Percentiles rank a stretch among this genome's conserved stretches.
Evolutionary conservation across 352 stramenopile genomes (phyloP).

Genomic region (Pythium apleroticum): DNA sequence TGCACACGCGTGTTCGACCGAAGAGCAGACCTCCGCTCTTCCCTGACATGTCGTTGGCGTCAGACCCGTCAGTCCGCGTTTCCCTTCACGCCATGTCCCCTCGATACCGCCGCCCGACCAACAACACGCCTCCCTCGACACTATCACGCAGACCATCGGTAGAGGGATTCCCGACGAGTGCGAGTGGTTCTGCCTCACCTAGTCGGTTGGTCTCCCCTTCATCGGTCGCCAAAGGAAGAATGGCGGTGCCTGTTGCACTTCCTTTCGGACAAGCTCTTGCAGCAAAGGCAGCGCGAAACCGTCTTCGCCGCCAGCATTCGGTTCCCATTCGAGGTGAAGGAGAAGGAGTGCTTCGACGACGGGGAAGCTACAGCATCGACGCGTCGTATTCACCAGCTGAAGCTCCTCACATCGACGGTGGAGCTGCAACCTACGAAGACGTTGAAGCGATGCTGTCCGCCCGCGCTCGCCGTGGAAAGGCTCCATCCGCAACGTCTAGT

Average conservation of each 20-base stretch:
- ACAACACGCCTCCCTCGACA: conserved; percentile 1
- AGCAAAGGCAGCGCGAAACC: conserved; percentile 19
- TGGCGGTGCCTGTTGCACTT: conserved; percentile 10
- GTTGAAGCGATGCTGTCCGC: conserved; percentile 16
- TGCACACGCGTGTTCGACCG: conserved; percentile 65
- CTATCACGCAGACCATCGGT: neutral
- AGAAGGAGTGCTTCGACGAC: conserved; percentile 14
- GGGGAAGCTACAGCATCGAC: conserved; percentile 27
- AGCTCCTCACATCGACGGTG: neutral
- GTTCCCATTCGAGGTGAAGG: conserved; percentile 17
- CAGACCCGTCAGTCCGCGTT: conserved; percentile 6
- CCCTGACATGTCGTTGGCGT: conserved; percentile 8
- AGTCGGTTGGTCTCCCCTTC: conserved; percentile 10
- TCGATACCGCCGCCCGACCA: conserved; percentile 8
- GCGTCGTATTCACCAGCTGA: neutral
- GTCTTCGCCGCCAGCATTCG: conserved; percentile 33
- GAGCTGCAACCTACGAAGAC: conserved; percentile 21
- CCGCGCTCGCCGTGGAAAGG: neutral
- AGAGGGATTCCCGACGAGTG: conserved; percentile 8
- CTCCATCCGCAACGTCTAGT: conserved; percentile 5
- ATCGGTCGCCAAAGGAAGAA: conserved; percentile 16
- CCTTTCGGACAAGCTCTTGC: conserved; percentile 14
- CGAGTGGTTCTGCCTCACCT: conserved; percentile 14
- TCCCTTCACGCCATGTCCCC: conserved; percentile 18
- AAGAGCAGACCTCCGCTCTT: conserved; percentile 36